Conservation (phyloP, 2,329 filamentous ascomycete species). For the Epichloe sp. region DNA sequence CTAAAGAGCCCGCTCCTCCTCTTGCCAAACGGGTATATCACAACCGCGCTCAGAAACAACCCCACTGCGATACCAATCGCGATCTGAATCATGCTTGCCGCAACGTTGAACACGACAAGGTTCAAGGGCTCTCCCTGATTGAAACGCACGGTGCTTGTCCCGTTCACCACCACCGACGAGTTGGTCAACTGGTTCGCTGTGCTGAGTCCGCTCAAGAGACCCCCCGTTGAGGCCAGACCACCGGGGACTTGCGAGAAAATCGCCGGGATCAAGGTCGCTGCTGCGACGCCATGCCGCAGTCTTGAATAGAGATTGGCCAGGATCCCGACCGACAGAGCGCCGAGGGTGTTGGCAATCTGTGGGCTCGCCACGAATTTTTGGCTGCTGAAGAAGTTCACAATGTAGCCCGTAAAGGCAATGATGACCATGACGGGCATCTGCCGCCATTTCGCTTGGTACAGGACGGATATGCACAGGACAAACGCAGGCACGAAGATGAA, state of each 20-base stretch:
- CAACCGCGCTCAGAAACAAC: constrained; percentile 33
- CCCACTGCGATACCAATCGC: constrained; percentile 39
- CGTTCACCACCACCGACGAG: constrained; percentile 20
- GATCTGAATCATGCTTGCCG: constrained; percentile 38
- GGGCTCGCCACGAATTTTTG: constrained; percentile 54
- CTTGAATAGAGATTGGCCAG: constrained; percentile 67
- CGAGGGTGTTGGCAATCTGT: constrained; percentile 64
- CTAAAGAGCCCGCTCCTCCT: constrained; percentile 36
- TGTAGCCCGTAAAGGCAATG: constrained; percentile 60
- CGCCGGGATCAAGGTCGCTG: constrained; percentile 32
- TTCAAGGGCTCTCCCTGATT: constrained; percentile 14
- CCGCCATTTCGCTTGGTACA: constrained; percentile 73
- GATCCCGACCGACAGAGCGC: constrained; percentile 63
- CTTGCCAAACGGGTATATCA: constrained; percentile 37
- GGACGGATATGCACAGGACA: constrained; percentile 57
- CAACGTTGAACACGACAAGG: constrained; percentile 30
- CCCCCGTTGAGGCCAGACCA: constrained; percentile 33
- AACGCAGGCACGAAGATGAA: constrained; percentile 67
- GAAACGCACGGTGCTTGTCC: constrained; percentile 18
- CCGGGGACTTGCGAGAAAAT: constrained; percentile 37
- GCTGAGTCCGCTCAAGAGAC: constrained; percentile 30
- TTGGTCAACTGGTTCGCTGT: constrained; percentile 32
- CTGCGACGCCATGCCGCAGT: constrained; percentile 36
- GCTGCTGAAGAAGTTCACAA: constrained; percentile 62
- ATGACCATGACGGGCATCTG: constrained; percentile 66